A percentile compares a stretch with the other conserved stretches of the same genome.
These are phyloP conservation scores for Stagonosporopsis chrysanthemi DNA, from an alignment of 2,329 filamentous ascomycete species.

Conservation along the genomic window DNA sequence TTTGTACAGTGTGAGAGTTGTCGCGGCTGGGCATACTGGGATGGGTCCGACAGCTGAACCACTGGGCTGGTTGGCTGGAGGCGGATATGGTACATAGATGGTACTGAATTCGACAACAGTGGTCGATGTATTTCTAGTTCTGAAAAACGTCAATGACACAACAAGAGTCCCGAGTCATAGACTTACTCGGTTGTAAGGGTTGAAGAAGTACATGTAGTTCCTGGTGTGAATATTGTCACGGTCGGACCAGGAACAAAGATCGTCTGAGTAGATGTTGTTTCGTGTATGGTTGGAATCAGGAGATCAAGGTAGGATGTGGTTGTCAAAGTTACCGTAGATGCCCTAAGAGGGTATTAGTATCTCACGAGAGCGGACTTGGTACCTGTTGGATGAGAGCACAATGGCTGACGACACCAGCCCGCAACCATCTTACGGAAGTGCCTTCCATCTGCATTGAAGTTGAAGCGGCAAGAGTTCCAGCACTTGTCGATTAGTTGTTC, in stretches of 20 bases:
- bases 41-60: not conserved
- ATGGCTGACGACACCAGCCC: too few relatives aligned
- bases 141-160: not conserved
- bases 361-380: not conserved
- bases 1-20: not conserved
- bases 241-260: slow-evolving; percentile 4
- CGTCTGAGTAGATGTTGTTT: not conserved
- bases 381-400: not conserved
- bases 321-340: not conserved
- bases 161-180: too few relatives aligned
- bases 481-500: too few relatives aligned
- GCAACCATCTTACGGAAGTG: too few relatives aligned
- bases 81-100: not conserved
- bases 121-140: not conserved
- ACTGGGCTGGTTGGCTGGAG: not conserved
- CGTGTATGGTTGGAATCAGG: not conserved
- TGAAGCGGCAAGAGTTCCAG: too few relatives aligned
- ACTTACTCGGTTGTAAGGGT: not conserved
- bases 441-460: too few relatives aligned
- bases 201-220: not conserved
- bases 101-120: not conserved
- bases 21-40: not conserved
- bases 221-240: not conserved
- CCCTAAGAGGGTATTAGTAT: not conserved
- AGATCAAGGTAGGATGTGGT: not conserved